phyloP scores from a whole-genome alignment of 164 flowering plant genomes.

The Saururus chinensis region DNA sequence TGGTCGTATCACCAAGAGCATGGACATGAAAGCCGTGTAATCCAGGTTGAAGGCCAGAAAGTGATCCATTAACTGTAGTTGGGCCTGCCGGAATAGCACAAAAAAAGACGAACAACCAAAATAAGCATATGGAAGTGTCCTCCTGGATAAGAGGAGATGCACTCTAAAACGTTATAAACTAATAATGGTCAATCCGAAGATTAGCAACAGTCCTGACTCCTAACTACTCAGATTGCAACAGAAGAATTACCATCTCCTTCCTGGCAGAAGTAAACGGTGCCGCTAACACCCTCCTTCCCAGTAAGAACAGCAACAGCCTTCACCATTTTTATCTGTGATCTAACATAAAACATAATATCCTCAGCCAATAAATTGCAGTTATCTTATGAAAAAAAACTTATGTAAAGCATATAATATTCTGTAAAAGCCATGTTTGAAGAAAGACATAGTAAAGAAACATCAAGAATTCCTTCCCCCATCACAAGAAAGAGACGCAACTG shows the following conservation, averaged over 20 bases:
- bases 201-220: neutral
- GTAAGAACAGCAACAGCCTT: slow-evolving; percentile 86
- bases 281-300: slow-evolving; percentile 65
- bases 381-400: neutral
- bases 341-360: slow-evolving; percentile 8
- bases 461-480: too few species aligned
- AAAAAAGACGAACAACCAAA: neutral
- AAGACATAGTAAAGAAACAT: too few species aligned
- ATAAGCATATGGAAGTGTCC: neutral
- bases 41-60: slow-evolving; percentile 83
- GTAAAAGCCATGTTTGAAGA: too few species aligned
- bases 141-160: neutral
- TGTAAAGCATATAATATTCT: too few species aligned
- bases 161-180: neutral
- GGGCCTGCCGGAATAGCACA: slow-evolving; percentile 33
- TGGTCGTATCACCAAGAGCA: slow-evolving; percentile 95
- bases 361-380: neutral
- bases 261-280: slow-evolving; percentile 62
- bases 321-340: slow-evolving; percentile 76
- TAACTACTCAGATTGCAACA: neutral
- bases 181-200: neutral
- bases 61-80: slow-evolving; percentile 68
- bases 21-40: slow-evolving; percentile 97
- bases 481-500: too few species aligned
- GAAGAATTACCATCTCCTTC: slow-evolving; percentile 71